phyloP scores from a whole-genome alignment of 2,329 filamentous ascomycete species.

The Dactylellina leptospora region DNA sequence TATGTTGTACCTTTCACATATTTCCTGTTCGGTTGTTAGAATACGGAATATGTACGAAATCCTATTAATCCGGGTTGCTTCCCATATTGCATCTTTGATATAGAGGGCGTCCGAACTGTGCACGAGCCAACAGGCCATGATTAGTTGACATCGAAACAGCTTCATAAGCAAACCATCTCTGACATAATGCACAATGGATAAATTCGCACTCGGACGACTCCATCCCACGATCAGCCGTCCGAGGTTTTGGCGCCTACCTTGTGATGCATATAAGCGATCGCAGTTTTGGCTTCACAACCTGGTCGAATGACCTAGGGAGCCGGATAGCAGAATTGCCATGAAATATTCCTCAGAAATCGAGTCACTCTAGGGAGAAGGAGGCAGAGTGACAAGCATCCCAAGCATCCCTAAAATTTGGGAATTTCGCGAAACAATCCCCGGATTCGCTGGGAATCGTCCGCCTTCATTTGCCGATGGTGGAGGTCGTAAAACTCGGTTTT shows the following conservation, averaged over 20 bases:
- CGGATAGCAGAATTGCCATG: no score
- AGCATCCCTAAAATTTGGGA: no score
- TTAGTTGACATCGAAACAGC: conserved; percentile 34
- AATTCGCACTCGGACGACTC: no score
- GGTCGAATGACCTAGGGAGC: no score
- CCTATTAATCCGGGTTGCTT: conserved; percentile 37
- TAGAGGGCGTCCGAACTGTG: conserved; percentile 14
- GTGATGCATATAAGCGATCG: not conserved
- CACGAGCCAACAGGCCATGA: conserved; percentile 40
- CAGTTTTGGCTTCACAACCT: no score
- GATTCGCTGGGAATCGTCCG: conserved; percentile 6
- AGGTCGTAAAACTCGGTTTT: no score
- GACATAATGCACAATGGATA: conserved; percentile 46
- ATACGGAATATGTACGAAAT: conserved; percentile 41
- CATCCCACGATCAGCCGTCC: conserved; percentile 13
- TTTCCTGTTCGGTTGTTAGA: conserved; percentile 1
- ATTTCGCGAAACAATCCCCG: not conserved
- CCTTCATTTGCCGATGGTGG: conserved; percentile 12
- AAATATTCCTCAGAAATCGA: no score
- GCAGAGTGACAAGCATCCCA: no score
- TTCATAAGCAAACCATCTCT: conserved; percentile 23
- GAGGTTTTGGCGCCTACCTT: not conserved
- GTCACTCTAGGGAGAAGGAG: no score
- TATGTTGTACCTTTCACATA: no score
- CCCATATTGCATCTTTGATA: conserved; percentile 31